A percentile compares a stretch with the other conserved stretches of the same genome.
phyloP scores from a whole-genome alignment of 192 early-diverging fungal species.

The Gaertneriomyces sp. region DNA sequence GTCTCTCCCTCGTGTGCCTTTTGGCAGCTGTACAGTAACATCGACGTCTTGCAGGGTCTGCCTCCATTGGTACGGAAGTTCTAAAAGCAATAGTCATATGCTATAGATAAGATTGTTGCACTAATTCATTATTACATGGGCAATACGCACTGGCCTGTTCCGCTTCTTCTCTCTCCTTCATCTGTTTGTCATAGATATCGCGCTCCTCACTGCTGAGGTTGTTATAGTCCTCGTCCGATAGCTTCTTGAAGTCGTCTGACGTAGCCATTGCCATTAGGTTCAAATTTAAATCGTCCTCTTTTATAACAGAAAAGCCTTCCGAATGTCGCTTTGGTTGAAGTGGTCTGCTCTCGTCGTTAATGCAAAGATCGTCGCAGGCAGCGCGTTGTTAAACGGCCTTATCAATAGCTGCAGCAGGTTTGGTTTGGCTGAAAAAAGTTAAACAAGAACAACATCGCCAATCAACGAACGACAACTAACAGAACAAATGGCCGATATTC shows the following conservation, averaged over 20 bases:
- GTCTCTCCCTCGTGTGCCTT: constrained; percentile 66
- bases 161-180: constrained; percentile 31
- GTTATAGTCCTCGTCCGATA: constrained; percentile 47
- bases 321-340: no score
- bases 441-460: no score
- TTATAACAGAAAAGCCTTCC: no score
- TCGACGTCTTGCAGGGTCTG: constrained; percentile 85
- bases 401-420: no score
- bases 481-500: constrained; percentile 23
- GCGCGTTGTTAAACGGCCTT: no score
- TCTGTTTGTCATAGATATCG: constrained; percentile 31
- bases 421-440: no score
- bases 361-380: no score
- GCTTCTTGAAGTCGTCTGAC: constrained; percentile 4
- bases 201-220: constrained; percentile 35
- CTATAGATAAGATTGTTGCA: neutral
- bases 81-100: constrained; percentile 22
- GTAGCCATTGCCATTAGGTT: neutral
- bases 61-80: constrained; percentile 73
- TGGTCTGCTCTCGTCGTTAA: no score
- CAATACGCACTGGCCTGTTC: constrained; percentile 39
- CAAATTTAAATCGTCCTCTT: no score
- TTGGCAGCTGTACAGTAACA: constrained; percentile 64
- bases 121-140: no score
- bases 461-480: neutral